Percentiles rank a stretch among this genome's conserved stretches.
Evolutionary conservation across 2,329 filamentous ascomycete genomes (phyloP).

Genomic region (Fusarium azukiicola): DNA sequence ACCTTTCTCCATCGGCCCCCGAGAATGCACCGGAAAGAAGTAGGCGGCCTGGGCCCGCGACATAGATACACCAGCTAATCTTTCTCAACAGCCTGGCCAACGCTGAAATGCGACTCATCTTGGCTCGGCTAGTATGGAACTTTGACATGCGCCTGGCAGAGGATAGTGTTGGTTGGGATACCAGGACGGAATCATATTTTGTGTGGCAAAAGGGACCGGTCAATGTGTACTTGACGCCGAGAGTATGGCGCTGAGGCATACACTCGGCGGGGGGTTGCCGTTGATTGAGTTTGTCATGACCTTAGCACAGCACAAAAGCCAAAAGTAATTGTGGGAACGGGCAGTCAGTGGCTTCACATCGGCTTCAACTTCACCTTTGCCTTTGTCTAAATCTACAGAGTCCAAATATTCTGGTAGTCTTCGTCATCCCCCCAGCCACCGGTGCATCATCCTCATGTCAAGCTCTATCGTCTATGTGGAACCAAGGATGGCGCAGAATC

Average conservation of each 20-base stretch:
- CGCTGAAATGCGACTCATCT: constrained; percentile 30
- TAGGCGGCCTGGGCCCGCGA: constrained; percentile 50
- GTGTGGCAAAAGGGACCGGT: constrained; percentile 18
- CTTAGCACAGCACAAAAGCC: too few relatives aligned
- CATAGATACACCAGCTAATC: background rate
- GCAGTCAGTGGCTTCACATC: too few relatives aligned
- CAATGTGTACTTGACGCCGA: background rate
- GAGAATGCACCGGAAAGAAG: constrained; percentile 74
- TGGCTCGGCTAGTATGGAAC: constrained; percentile 25
- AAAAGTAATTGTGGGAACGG: too few relatives aligned
- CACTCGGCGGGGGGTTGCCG: too few relatives aligned
- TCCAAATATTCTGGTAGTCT: too few relatives aligned
- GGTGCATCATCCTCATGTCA: background rate
- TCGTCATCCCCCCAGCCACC: too few relatives aligned
- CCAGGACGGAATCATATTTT: background rate
- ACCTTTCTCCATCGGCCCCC: constrained; percentile 70
- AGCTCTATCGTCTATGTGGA: constrained; percentile 20
- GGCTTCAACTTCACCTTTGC: too few relatives aligned
- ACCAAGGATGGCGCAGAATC: constrained; percentile 52
- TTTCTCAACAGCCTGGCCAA: constrained; percentile 19
- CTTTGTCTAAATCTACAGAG: too few relatives aligned
- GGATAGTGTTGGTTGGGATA: background rate
- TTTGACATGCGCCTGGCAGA: constrained; percentile 13
- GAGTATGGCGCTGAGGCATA: background rate
- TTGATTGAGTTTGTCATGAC: too few relatives aligned